Percentiles rank a stretch among this genome's conserved stretches.
phyloP scores from a whole-genome alignment of 306 rosid genomes.

The Gastrolobium bilobum region DNA sequence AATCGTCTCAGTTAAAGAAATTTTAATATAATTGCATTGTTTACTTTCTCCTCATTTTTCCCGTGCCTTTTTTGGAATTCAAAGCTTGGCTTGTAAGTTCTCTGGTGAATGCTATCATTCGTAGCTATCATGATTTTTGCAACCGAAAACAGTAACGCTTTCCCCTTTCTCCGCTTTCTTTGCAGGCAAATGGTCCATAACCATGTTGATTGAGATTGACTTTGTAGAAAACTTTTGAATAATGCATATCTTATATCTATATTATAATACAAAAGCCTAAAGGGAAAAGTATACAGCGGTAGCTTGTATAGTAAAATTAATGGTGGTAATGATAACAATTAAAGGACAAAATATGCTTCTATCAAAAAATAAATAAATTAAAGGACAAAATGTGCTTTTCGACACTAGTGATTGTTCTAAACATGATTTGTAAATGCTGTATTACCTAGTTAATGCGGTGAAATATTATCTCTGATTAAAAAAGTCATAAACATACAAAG shows the following conservation, averaged over 20 bases:
- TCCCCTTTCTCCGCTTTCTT: slow-evolving; percentile 44
- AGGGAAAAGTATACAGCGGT: slow-evolving; percentile 38
- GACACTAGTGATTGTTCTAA: slow-evolving; percentile 33
- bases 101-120: slow-evolving; percentile 16
- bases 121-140: slow-evolving; percentile 43
- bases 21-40: not conserved
- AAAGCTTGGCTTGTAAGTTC: slow-evolving; percentile 8
- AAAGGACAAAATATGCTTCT: slow-evolving; percentile 73
- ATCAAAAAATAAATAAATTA: too few species aligned
- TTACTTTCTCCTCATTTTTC: not conserved
- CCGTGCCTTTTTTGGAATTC: slow-evolving; percentile 29
- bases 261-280: slow-evolving; percentile 34
- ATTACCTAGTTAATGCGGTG: slow-evolving; percentile 27
- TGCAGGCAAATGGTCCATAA: slow-evolving; percentile 51
- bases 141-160: slow-evolving; percentile 41
- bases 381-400: slow-evolving; percentile 53
- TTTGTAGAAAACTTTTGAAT: slow-evolving; percentile 39
- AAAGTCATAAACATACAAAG: not conserved
- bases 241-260: slow-evolving; percentile 16
- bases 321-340: slow-evolving; percentile 64
- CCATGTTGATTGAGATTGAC: slow-evolving; percentile 57
- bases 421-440: slow-evolving; percentile 34
- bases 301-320: slow-evolving; percentile 49
- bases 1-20: not conserved
- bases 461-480: not conserved